phyloP scores from a whole-genome alignment of 768 basidiomycete species.

The Chiua virens region DNA sequence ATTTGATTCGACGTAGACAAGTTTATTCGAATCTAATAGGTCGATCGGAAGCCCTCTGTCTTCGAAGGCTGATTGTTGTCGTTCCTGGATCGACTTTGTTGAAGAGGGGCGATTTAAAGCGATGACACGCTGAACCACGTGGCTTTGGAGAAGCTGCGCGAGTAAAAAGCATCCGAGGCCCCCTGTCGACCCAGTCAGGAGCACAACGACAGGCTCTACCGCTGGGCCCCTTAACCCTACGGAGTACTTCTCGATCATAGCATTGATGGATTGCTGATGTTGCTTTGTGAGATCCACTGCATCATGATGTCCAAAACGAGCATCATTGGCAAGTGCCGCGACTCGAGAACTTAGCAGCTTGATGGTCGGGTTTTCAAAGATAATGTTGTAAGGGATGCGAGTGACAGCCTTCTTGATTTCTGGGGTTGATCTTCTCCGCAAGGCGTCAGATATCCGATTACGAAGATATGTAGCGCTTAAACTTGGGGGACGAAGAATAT shows the following conservation, averaged over 20 bases:
- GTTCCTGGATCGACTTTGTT: constrained; percentile 12
- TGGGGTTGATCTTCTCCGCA: constrained; percentile 32
- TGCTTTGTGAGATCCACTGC: constrained; percentile 1
- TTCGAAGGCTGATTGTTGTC: constrained; percentile 30
- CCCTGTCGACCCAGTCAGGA: constrained; percentile 43
- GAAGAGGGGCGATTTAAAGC: constrained; percentile 34
- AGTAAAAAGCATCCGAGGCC: constrained; percentile 40
- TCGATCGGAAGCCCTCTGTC: constrained; percentile 31
- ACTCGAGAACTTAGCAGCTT: constrained; percentile 30
- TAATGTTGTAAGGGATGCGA: constrained; percentile 30
- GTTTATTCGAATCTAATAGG: constrained; percentile 31
- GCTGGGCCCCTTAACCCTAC: constrained; percentile 11
- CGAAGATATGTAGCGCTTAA: constrained; percentile 32
- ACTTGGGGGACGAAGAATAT: constrained; percentile 9
- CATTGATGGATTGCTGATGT: constrained; percentile 29
- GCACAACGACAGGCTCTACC: constrained; percentile 24
- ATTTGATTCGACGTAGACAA: constrained; percentile 38
- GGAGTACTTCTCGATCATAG: constrained; percentile 43
- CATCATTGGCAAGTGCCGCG: constrained; percentile 3
- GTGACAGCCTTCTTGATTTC: constrained; percentile 26
- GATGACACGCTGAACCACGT: constrained; percentile 28
- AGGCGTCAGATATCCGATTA: constrained; percentile 17
- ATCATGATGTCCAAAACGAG: background rate
- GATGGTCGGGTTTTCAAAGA: constrained; percentile 43
- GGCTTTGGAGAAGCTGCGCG: constrained; percentile 23